Percentiles rank a stretch among this genome's conserved stretches.
Conservation (phyloP, 2,329 filamentous ascomycete species). For the Epichloe festucae region DNA sequence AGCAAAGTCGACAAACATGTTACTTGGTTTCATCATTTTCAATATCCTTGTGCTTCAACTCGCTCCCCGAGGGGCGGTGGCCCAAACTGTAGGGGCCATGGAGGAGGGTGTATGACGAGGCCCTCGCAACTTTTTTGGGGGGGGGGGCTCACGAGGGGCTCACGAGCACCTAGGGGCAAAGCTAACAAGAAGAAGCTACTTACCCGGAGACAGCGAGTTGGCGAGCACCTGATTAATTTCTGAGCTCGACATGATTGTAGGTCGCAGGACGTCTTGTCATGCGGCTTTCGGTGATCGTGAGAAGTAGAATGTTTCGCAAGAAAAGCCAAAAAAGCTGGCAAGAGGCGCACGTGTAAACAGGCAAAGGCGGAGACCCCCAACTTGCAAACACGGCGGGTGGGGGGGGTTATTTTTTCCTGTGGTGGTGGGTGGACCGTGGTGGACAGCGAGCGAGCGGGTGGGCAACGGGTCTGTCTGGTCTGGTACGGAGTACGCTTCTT, state of each 20-base stretch:
- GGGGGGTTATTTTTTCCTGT: conserved; percentile 1
- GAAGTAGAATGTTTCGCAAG: conserved; percentile 3
- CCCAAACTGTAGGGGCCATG: not conserved
- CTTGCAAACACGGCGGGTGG: conserved; percentile 1
- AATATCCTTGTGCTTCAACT: not conserved
- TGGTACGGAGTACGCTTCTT: not conserved
- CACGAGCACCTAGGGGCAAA: conserved; percentile 2
- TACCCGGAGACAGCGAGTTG: conserved; percentile 92
- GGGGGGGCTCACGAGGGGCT: not conserved
- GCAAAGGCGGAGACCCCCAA: conserved; percentile 7
- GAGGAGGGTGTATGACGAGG: not conserved
- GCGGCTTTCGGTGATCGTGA: conserved; percentile 17
- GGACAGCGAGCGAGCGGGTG: not conserved
- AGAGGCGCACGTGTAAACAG: conserved; percentile 7
- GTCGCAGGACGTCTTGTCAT: conserved; percentile 23
- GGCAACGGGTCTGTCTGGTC: not conserved
- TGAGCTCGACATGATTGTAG: conserved; percentile 54
- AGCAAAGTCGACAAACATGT: not conserved
- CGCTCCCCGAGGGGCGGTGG: not conserved
- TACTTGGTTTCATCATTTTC: not conserved
- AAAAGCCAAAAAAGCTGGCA: conserved; percentile 3
- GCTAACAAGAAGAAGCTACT: conserved; percentile 21
- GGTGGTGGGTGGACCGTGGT: not conserved
- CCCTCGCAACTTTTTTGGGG: not conserved
- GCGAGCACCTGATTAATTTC: conserved; percentile 97